These are phyloP conservation scores for Aquilaria sinensis DNA, from an alignment of 345 rosid species.

Conservation along the genomic window DNA sequence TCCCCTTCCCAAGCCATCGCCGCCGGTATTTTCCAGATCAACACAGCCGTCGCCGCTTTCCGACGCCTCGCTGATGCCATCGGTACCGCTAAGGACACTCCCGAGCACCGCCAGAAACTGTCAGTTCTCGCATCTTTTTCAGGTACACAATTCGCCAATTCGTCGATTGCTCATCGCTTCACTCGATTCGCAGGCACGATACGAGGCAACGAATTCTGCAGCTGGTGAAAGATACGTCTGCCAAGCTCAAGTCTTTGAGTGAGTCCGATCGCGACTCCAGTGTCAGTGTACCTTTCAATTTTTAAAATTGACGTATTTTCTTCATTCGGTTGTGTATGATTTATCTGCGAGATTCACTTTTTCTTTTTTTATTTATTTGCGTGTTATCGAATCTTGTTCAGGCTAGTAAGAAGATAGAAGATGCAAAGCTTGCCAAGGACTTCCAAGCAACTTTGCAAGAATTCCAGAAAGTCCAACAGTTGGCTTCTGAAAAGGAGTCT, in stretches of 20 bases:
- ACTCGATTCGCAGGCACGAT: conserved; percentile 33
- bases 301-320: neutral
- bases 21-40: conserved; percentile 66
- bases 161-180: neutral
- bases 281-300: conserved; percentile 26
- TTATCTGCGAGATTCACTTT: too few species aligned
- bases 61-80: conserved; percentile 57
- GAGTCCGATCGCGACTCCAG: conserved; percentile 37
- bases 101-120: conserved; percentile 58
- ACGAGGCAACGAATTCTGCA: conserved; percentile 56
- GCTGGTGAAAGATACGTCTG: conserved; percentile 59
- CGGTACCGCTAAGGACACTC: conserved; percentile 63
- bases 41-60: conserved; percentile 56
- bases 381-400: conserved; percentile 1
- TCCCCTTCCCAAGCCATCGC: conserved; percentile 48
- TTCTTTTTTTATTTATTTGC: neutral
- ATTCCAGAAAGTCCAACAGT: conserved; percentile 64
- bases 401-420: conserved; percentile 57
- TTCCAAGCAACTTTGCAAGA: conserved; percentile 52
- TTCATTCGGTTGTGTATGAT: neutral
- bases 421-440: conserved; percentile 69
- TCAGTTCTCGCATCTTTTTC: conserved; percentile 6
- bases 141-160: neutral
- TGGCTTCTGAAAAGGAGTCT: conserved; percentile 61
- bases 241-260: conserved; percentile 51